Percentiles rank a stretch among this genome's conserved stretches.
Conservation (phyloP, 1,139 yeast genomes). For the Blastobotrys arbuscula region DNA sequence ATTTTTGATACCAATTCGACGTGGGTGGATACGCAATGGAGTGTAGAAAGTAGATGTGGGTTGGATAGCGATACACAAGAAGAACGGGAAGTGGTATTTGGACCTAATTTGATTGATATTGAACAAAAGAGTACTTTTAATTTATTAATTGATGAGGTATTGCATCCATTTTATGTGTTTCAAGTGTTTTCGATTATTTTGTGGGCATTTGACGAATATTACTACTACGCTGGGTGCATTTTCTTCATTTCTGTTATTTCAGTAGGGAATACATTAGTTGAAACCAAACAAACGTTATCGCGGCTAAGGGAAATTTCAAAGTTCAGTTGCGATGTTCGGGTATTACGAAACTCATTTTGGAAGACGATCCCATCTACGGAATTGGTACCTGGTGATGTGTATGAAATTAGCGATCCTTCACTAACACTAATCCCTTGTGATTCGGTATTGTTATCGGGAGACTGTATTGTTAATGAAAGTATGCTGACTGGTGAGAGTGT, state of each 20-base stretch:
- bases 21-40: conserved; percentile 83
- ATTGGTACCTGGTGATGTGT: conserved; percentile 92
- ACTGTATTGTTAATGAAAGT: conserved; percentile 88
- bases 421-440: conserved; percentile 77
- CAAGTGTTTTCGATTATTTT: conserved; percentile 86
- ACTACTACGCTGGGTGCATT: conserved; percentile 89
- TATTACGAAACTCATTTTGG: conserved; percentile 93
- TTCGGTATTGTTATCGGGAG: conserved; percentile 80
- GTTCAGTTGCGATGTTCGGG: conserved; percentile 76
- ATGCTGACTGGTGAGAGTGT: conserved; percentile 98
- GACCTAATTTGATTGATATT: conserved; percentile 66
- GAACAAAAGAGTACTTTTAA: conserved; percentile 62
- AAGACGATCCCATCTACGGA: conserved; percentile 72
- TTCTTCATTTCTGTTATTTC: conserved; percentile 79
- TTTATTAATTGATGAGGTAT: conserved; percentile 75
- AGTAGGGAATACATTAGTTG: conserved; percentile 71
- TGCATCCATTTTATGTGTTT: conserved; percentile 92
- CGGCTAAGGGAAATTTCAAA: conserved; percentile 70
- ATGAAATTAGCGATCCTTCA: conserved; percentile 85
- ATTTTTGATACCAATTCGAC: conserved; percentile 75
- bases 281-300: conserved; percentile 69
- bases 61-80: conserved; percentile 62
- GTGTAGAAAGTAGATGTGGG: conserved; percentile 50
- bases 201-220: conserved; percentile 90
- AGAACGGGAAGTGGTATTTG: conserved; percentile 70